phyloP scores from a whole-genome alignment of 1,139 yeast genomes.

The Suhomyces chickasaworum region DNA sequence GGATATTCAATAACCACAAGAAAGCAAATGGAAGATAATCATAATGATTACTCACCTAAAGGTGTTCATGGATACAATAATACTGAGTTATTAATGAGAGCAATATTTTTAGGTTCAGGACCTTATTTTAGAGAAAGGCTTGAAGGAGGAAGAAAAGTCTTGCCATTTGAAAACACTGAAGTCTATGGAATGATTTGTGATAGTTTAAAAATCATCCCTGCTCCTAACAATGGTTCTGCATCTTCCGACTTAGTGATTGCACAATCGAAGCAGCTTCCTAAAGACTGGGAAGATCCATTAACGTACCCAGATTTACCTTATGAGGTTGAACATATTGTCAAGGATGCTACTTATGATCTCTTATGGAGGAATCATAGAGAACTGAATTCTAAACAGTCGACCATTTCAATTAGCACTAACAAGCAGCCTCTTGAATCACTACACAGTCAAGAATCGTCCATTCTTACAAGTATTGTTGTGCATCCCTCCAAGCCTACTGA shows the following conservation, averaged over 20 bases:
- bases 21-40: conserved; percentile 52
- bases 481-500: conserved; percentile 42
- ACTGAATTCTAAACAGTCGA: conserved; percentile 15
- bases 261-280: conserved; percentile 36
- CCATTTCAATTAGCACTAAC: conserved; percentile 24
- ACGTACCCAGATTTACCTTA: conserved; percentile 62
- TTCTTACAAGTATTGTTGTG: conserved; percentile 24
- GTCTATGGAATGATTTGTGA: conserved; percentile 77
- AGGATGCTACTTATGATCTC: conserved; percentile 55
- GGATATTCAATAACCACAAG: conserved; percentile 79
- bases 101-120: conserved; percentile 76
- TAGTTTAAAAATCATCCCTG: conserved; percentile 56
- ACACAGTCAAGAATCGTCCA: conserved; percentile 28
- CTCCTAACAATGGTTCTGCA: conserved; percentile 61
- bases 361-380: conserved; percentile 30
- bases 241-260: conserved; percentile 23
- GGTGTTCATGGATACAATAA: conserved; percentile 89
- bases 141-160: conserved; percentile 34
- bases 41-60: conserved; percentile 55
- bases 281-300: conserved; percentile 55
- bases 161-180: conserved; percentile 73
- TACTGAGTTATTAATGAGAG: conserved; percentile 77
- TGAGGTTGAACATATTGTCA: conserved; percentile 47
- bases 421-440: conserved; percentile 32
- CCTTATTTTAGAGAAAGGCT: conserved; percentile 60